These are phyloP conservation scores for Polytrichum formosum DNA, from an alignment of 225 moss, liverwort and hornwort genomes.

Conservation along the genomic window DNA sequence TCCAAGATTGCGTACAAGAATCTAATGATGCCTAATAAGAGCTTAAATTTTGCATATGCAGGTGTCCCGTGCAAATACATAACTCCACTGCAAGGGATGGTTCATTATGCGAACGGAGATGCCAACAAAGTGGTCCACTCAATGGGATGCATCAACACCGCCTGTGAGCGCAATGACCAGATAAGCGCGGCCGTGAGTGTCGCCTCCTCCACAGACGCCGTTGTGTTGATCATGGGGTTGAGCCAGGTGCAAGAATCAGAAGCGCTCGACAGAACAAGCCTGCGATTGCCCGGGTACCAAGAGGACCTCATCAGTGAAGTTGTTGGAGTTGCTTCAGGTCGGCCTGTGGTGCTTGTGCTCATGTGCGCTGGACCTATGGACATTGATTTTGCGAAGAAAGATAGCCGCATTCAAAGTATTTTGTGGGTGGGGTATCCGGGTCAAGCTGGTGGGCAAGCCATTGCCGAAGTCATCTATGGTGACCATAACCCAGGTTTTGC, in stretches of 20 bases:
- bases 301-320: slow-evolving; percentile 36
- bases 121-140: slow-evolving; percentile 36
- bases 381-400: slow-evolving; percentile 60
- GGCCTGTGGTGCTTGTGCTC: slow-evolving; percentile 74
- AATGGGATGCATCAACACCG: slow-evolving; percentile 56
- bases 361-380: slow-evolving; percentile 88
- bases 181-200: slow-evolving; percentile 19
- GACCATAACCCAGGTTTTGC: slow-evolving; percentile 51
- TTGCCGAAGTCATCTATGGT: slow-evolving; percentile 79
- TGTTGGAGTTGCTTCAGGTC: slow-evolving; percentile 42
- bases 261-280: slow-evolving; percentile 54
- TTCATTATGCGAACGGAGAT: slow-evolving; percentile 19
- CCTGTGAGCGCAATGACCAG: slow-evolving; percentile 35
- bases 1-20: no score
- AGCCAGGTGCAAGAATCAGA: slow-evolving; percentile 66
- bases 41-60: not conserved
- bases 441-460: slow-evolving; percentile 77
- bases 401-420: slow-evolving; percentile 60
- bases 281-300: slow-evolving; percentile 72
- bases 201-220: slow-evolving; percentile 47
- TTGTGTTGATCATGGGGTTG: slow-evolving; percentile 69
- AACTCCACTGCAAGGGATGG: slow-evolving; percentile 57
- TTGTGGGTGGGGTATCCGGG: slow-evolving; percentile 96
- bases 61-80: slow-evolving; percentile 68
- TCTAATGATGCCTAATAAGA: no score